A percentile compares a stretch with the other conserved stretches of the same genome.
Conservation (phyloP, 1,139 yeast genomes). For the Spathaspora sp. region DNA sequence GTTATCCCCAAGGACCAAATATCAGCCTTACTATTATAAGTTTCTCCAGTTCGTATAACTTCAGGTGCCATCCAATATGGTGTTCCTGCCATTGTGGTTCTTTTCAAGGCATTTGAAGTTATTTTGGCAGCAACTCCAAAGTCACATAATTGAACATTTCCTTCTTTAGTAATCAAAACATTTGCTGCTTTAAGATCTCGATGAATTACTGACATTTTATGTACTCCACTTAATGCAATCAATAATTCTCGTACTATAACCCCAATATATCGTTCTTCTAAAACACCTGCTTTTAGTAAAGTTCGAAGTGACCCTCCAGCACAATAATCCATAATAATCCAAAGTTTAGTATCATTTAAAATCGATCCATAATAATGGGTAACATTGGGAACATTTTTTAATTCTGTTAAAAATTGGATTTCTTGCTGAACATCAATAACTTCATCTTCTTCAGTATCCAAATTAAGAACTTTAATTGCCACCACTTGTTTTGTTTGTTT, state of each 20-base stretch:
- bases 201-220: slow-evolving; percentile 87
- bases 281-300: slow-evolving; percentile 78
- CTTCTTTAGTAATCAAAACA: slow-evolving; percentile 84
- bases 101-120: slow-evolving; percentile 69
- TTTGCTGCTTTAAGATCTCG: slow-evolving; percentile 97
- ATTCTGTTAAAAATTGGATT: slow-evolving; percentile 78
- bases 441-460: slow-evolving; percentile 93
- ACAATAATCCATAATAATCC: slow-evolving; percentile 98
- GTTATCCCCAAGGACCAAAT: slow-evolving; percentile 96
- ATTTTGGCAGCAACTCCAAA: slow-evolving; percentile 97
- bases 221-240: slow-evolving; percentile 77
- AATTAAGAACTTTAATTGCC: slow-evolving; percentile 88
- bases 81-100: slow-evolving; percentile 97
- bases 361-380: slow-evolving; percentile 91
- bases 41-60: slow-evolving; percentile 90
- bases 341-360: slow-evolving; percentile 79
- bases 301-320: slow-evolving; percentile 96
- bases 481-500: slow-evolving; percentile 69
- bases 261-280: slow-evolving; percentile 82
- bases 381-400: slow-evolving; percentile 84
- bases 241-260: slow-evolving; percentile 81
- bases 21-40: slow-evolving; percentile 83
- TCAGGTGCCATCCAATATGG: slow-evolving; percentile 99
- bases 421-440: slow-evolving; percentile 94
- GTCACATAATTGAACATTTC: slow-evolving; percentile 89